Conservation (phyloP, 257 asterid genomes). For the Cruciata laevipes region DNA sequence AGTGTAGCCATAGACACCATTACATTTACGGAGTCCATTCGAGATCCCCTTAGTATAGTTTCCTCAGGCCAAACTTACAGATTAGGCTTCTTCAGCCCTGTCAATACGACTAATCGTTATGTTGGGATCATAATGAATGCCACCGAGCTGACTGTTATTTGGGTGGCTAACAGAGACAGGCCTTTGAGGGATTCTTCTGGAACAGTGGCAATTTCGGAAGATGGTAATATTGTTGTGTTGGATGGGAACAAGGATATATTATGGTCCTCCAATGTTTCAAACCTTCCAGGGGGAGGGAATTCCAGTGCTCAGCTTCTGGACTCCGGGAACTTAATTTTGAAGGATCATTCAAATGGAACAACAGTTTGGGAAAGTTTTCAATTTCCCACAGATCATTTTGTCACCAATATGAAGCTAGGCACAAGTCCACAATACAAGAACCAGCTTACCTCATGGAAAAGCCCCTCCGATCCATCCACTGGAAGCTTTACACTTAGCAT, state of each 20-base stretch:
- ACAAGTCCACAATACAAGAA: not conserved
- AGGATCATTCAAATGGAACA: conserved; percentile 18
- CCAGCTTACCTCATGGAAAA: conserved; percentile 34
- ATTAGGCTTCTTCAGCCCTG: conserved; percentile 24
- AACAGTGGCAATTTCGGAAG: conserved; percentile 27
- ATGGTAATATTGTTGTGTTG: conserved; percentile 33
- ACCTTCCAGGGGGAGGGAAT: not conserved
- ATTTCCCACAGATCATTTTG: conserved; percentile 27
- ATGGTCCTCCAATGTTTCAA: conserved; percentile 37
- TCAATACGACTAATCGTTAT: conserved; percentile 15
- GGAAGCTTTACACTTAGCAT: conserved; percentile 33
- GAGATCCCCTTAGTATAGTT: conserved; percentile 13
- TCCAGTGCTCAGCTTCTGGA: conserved; percentile 33
- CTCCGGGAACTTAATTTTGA: conserved; percentile 38
- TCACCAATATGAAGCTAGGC: conserved; percentile 30
- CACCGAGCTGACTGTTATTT: conserved; percentile 23
- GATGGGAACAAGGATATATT: conserved; percentile 10
- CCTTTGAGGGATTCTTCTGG: conserved; percentile 30
- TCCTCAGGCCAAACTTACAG: conserved; percentile 17
- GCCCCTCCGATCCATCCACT: conserved; percentile 29
- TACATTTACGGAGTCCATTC: conserved; percentile 5
- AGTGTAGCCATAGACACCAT: conserved; percentile 10
- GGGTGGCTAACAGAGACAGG: conserved; percentile 44
- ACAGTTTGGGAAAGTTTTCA: conserved; percentile 41
- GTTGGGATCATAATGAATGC: conserved; percentile 20